These are phyloP conservation scores for Inonotus hispidus DNA, from an alignment of 1,284 basidiomycete genomes.

Conservation along the genomic window DNA sequence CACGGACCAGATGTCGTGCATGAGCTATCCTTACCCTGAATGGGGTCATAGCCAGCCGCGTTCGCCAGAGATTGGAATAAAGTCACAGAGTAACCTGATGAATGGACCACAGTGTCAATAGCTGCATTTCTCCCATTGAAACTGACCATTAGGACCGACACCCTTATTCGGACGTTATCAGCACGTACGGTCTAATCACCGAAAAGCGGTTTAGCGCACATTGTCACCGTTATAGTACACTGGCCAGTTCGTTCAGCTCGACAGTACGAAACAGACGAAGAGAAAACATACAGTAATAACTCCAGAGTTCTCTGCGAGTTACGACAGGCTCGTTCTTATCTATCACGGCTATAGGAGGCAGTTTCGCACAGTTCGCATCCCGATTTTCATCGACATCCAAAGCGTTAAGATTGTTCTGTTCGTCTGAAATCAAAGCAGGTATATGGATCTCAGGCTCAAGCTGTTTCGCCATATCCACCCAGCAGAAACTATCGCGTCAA, in stretches of 20 bases:
- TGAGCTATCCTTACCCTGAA: slow-evolving; percentile 58
- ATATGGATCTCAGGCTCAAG: slow-evolving; percentile 1
- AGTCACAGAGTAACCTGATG: slow-evolving; percentile 52
- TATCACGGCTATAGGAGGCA: slow-evolving; percentile 18
- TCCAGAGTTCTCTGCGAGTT: slow-evolving; percentile 61
- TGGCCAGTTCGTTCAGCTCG: neutral
- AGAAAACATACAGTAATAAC: slow-evolving; percentile 54
- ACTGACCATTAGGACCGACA: slow-evolving; percentile 24
- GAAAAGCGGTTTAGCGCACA: slow-evolving; percentile 7
- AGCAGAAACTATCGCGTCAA: neutral
- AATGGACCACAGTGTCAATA: neutral
- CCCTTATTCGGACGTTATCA: slow-evolving; percentile 17
- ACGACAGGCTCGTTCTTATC: slow-evolving; percentile 49
- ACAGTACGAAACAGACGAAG: slow-evolving; percentile 24
- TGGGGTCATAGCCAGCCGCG: slow-evolving; percentile 63
- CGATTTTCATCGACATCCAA: neutral
- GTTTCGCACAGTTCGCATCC: neutral
- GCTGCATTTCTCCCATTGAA: neutral
- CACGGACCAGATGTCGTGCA: slow-evolving; percentile 65
- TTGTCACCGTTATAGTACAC: slow-evolving; percentile 25
- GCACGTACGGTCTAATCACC: neutral
- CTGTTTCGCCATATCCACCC: slow-evolving; percentile 8
- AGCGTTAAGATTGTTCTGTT: neutral
- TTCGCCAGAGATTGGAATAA: slow-evolving; percentile 70
- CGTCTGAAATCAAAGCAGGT: neutral